Evolutionary conservation across 495 filamentous ascomycete species (phyloP), one percentile per base, ranked within the genome.

Genomic region (Podospora sp.): DNA sequence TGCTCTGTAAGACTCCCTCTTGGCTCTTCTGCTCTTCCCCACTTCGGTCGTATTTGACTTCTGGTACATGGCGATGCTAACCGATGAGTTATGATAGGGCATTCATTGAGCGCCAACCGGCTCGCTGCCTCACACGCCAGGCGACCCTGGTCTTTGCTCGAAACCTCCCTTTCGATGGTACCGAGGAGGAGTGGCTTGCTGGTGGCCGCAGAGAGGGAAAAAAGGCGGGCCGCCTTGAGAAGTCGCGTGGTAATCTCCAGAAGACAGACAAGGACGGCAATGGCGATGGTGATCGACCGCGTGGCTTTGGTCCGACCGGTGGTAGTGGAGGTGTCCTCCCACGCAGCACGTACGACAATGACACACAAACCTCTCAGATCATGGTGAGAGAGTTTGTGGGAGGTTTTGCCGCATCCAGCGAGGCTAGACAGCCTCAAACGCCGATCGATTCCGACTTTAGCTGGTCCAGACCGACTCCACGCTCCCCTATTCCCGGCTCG

Each of bases 21-120:
- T 53, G 5, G 7, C 24, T 12, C 1, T 53, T 33, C n/a, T n/a
- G n/a, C n/a, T n/a, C n/a, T n/a, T n/a, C n/a, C 51, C 3, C 18
- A 2, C 12, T 46, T 46, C 14, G 9, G 40, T 12, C 12, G 40
- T 33, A 8, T 33, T 6, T 6, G 40, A 46, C 14, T 6, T 18
- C 2, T 46, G 14, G 40, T 46, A 14, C 2, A 46, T 3, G 8
- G n/a, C 20, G 16, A 25, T 53, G 29, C 6, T 12, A 49, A 46
- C 25, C 24, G 16, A 46, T 20, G 57, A 16, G 50, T 1, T 16
- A 0, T 5, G 8, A 11, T 22, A 59, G 63, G 5, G 35, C 50
- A 8, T 63, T 68, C n/a, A 52, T 63, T 59, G 66, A 68, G 4
- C 66, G 66, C 1, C 66, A 68, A 24, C 29, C 21, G 11, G 29